A percentile compares a stretch with the other conserved stretches of the same genome.
Conservation (phyloP, 1,284 basidiomycete genomes). For the Ceratobasidium sp. region DNA sequence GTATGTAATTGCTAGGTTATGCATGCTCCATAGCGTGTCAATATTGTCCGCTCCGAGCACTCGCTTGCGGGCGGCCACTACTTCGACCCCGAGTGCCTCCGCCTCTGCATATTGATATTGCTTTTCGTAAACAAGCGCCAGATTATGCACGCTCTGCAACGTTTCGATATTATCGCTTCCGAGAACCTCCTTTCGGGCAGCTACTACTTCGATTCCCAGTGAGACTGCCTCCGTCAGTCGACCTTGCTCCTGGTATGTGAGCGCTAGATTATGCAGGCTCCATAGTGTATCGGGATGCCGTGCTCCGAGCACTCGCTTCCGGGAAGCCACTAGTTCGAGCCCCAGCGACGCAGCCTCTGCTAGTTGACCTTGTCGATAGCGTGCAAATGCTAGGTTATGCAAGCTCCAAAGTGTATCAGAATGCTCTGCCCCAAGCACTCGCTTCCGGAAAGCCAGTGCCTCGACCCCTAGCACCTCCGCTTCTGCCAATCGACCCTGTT, state of each 20-base stretch:
- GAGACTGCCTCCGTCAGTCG: not conserved
- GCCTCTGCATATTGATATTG: too few species aligned
- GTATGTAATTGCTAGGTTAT: too few species aligned
- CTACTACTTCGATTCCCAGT: not conserved
- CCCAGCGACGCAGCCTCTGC: too few species aligned
- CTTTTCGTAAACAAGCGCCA: too few species aligned
- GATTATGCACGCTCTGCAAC: too few species aligned
- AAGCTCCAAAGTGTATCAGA: not conserved
- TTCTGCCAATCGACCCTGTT: not conserved
- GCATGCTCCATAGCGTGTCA: too few species aligned
- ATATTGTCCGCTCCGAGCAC: too few species aligned
- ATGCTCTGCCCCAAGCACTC: constrained; percentile 10
- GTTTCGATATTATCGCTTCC: too few species aligned
- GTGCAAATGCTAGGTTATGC: not conserved
- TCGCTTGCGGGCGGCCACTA: too few species aligned
- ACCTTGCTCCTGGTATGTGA: not conserved
- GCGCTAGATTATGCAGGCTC: not conserved
- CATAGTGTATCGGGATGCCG: not conserved
- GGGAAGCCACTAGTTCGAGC: too few species aligned
- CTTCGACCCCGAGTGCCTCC: too few species aligned
- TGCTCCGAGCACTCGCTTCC: not conserved
- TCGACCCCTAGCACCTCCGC: not conserved
- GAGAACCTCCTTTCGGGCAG: too few species aligned
- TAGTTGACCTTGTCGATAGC: not conserved
- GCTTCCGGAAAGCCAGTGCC: not conserved